A percentile compares a stretch with the other conserved stretches of the same genome.
These are phyloP conservation scores for Nymphaea colorata DNA, from an alignment of 164 flowering plant genomes.

Conservation along the genomic window DNA sequence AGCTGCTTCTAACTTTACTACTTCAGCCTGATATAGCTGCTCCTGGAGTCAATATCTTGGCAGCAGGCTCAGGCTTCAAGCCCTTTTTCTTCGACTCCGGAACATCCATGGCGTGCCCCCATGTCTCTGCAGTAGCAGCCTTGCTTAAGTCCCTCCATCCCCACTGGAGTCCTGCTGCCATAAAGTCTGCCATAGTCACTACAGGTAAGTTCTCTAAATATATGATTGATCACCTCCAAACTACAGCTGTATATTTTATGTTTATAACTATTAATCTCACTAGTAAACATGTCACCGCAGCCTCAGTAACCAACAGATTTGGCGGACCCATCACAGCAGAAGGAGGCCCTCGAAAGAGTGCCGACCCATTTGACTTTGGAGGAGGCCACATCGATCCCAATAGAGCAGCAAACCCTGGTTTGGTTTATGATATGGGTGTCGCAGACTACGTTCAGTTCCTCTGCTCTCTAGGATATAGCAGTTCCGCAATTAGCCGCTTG, in stretches of 20 bases:
- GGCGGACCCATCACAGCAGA: background rate
- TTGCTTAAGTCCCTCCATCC: constrained; percentile 16
- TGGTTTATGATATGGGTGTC: constrained; percentile 29
- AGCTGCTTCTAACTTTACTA: too few species aligned
- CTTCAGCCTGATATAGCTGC: constrained; percentile 5
- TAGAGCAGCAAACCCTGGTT: constrained; percentile 34
- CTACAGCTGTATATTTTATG: too few species aligned
- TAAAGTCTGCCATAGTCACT: constrained; percentile 29
- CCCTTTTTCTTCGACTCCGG: background rate
- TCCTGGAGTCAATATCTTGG: constrained; percentile 2
- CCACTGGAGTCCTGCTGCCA: constrained; percentile 15
- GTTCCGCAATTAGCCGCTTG: constrained; percentile 23
- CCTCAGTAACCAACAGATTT: background rate
- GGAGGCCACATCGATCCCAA: constrained; percentile 29
- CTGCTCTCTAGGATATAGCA: constrained; percentile 36
- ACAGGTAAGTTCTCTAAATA: constrained; percentile 15
- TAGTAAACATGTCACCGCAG: background rate
- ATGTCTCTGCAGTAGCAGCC: constrained; percentile 11
- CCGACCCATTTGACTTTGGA: constrained; percentile 36
- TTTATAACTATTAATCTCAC: too few species aligned
- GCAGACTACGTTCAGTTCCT: constrained; percentile 34
- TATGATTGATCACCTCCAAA: too few species aligned
- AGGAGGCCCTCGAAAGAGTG: constrained; percentile 10
- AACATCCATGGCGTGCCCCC: constrained; percentile 19
- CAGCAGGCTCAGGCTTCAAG: background rate